Evolutionary conservation across 2,329 filamentous ascomycete species (phyloP), one percentile per base, ranked within the genome.

Genomic region (Paracorniculantispora psalliotae): DNA sequence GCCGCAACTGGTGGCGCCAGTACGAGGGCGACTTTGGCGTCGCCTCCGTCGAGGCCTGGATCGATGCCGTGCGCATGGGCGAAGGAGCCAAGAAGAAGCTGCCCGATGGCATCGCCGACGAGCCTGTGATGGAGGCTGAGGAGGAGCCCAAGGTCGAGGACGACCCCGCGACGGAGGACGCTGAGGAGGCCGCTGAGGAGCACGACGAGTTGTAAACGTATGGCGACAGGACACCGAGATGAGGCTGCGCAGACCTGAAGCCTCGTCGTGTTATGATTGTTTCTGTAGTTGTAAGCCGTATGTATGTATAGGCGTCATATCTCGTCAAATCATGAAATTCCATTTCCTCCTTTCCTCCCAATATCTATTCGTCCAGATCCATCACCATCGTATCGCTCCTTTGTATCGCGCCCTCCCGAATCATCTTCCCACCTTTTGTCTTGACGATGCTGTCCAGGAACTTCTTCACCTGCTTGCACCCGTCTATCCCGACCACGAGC

Each of bases 401-500:
- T 64, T 79, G 78, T 25, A 81, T 76, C 4, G 76, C 75, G 0
- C 80, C 81, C 63, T 84, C 82, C 46, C 77, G 76, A 15, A 91
- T 72, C 76, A 91, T 84, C 69, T 79, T 81, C 61, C 75, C 78
- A 3, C 89, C 89, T 72, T 87, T 87, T 47, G 83, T 84, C 69
- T 87, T 85, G 48, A 97, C 87, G 15, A 96, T 87, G 7, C 81
- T 79, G 72, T 97, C 92, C 67, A 99, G 71, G 52, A 96, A 88
- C 64, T 85, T 82, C 63, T 90, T 83, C 41, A 97, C 86, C 70
- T 92, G 88, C 74, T 88, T 91, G 73, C 93, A 97, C 5, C 92
- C 94, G 71, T 97, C 92, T 51, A 97, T 86, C 0, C 89, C 93
- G 1, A 96, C 91, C 0, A 90, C 91, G 66, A 99, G 77, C 92